A percentile compares a stretch with the other conserved stretches of the same genome.
These are phyloP conservation scores for Botrytis fragariae DNA, from an alignment of 2,329 filamentous ascomycete genomes.

Conservation along the genomic window DNA sequence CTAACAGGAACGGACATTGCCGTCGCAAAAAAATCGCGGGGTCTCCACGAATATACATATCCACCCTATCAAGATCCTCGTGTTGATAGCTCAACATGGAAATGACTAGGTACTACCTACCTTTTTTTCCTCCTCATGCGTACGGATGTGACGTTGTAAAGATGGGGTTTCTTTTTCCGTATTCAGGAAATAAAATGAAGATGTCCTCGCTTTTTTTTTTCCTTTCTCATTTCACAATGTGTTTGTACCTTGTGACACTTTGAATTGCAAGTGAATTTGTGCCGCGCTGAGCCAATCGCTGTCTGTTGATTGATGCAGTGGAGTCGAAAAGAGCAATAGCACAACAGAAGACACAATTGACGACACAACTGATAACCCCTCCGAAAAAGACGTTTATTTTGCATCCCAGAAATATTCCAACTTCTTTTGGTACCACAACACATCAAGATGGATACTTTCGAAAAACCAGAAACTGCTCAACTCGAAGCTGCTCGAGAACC, in stretches of 20 bases:
- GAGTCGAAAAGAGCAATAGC: not conserved
- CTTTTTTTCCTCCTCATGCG: not conserved
- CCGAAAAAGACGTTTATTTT: not conserved
- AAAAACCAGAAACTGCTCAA: not conserved
- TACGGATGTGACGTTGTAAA: not conserved
- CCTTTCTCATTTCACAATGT: not conserved
- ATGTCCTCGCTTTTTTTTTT: not conserved
- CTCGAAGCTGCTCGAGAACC: conserved; percentile 5
- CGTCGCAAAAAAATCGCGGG: not conserved
- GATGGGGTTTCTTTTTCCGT: not conserved
- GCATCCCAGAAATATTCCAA: not conserved
- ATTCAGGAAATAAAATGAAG: not conserved
- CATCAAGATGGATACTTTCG: not conserved
- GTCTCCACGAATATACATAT: not conserved
- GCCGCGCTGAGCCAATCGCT: not conserved
- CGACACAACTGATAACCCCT: too few species aligned
- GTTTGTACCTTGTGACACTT: not conserved
- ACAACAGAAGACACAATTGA: not conserved
- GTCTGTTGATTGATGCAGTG: not conserved
- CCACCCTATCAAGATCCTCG: not conserved
- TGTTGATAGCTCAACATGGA: not conserved
- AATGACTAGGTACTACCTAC: not conserved
- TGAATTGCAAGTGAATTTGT: conserved; percentile 21
- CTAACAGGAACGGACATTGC: not conserved
- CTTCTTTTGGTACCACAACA: not conserved